phyloP scores from a whole-genome alignment of 192 early-diverging fungal genomes.

The Allomyces arbusculus region DNA sequence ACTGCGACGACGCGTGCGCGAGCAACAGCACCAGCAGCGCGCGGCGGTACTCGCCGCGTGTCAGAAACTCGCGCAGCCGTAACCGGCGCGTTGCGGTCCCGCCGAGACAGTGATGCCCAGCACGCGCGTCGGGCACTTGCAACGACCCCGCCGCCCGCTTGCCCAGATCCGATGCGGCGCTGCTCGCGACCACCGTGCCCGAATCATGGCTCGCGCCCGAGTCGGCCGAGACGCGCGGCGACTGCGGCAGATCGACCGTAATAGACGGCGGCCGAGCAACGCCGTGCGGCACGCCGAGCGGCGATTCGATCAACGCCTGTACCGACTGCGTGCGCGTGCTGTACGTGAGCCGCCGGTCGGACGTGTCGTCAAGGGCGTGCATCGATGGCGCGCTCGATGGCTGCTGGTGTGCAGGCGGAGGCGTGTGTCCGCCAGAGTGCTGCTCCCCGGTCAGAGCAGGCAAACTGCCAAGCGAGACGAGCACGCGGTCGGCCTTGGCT shows the following conservation, averaged over 20 bases:
- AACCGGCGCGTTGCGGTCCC: too few relatives aligned
- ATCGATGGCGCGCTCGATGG: too few relatives aligned
- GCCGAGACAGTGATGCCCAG: too few relatives aligned
- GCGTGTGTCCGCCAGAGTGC: too few relatives aligned
- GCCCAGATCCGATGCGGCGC: background rate
- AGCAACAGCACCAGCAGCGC: background rate
- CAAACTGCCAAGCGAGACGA: background rate
- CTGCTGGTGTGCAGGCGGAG: too few relatives aligned
- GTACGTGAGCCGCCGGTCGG: too few relatives aligned
- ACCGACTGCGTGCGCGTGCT: too few relatives aligned
- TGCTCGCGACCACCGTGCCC: background rate
- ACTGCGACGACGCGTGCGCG: background rate
- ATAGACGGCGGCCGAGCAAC: too few relatives aligned
- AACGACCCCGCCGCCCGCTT: background rate
- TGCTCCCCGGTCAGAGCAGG: too few relatives aligned
- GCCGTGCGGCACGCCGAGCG: too few relatives aligned
- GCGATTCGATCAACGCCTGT: too few relatives aligned
- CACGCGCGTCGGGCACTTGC: background rate
- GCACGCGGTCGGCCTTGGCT: background rate
- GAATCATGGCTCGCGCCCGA: background rate
- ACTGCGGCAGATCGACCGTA: background rate
- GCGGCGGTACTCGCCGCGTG: background rate
- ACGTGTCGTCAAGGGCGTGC: too few relatives aligned
- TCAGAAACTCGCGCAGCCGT: background rate
- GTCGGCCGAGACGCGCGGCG: background rate